These are phyloP conservation scores for Sphaerulina vaccinii DNA, from an alignment of 2,329 filamentous ascomycete genomes.

Conservation along the genomic window DNA sequence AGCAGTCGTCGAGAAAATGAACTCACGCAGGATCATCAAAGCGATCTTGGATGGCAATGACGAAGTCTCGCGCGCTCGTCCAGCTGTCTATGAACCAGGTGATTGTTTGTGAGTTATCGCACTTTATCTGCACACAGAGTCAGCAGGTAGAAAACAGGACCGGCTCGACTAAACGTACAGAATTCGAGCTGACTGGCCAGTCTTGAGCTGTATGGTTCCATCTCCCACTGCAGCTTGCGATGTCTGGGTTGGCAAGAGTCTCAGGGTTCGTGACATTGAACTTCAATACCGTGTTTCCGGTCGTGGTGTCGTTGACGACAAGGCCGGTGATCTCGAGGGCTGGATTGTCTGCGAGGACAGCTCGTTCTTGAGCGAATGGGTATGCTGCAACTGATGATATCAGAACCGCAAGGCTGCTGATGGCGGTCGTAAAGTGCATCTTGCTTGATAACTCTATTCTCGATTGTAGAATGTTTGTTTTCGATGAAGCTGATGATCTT, in stretches of 20 bases:
- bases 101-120: constrained; percentile 24
- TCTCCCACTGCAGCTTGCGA: constrained; percentile 25
- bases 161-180: not conserved
- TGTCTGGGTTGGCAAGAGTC: constrained; percentile 28
- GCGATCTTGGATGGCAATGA: constrained; percentile 29
- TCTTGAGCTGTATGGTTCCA: constrained; percentile 26
- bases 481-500: not conserved
- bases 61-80: constrained; percentile 25
- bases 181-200: constrained; percentile 23
- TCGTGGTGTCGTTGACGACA: constrained; percentile 18
- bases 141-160: not conserved
- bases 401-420: constrained; percentile 7
- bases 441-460: not conserved
- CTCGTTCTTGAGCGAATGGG: constrained; percentile 1
- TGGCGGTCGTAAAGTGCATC: constrained; percentile 10
- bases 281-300: constrained; percentile 27
- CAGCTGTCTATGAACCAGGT: constrained; percentile 30
- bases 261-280: constrained; percentile 35
- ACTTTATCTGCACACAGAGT: constrained; percentile 20
- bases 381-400: constrained; percentile 4
- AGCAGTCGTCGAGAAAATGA: not conserved
- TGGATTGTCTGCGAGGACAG: constrained; percentile 16
- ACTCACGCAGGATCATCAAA: constrained; percentile 34
- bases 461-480: not conserved
- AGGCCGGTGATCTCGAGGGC: constrained; percentile 26